phyloP scores from a whole-genome alignment of 306 rosid species.

The Styphnolobium japonicum region DNA sequence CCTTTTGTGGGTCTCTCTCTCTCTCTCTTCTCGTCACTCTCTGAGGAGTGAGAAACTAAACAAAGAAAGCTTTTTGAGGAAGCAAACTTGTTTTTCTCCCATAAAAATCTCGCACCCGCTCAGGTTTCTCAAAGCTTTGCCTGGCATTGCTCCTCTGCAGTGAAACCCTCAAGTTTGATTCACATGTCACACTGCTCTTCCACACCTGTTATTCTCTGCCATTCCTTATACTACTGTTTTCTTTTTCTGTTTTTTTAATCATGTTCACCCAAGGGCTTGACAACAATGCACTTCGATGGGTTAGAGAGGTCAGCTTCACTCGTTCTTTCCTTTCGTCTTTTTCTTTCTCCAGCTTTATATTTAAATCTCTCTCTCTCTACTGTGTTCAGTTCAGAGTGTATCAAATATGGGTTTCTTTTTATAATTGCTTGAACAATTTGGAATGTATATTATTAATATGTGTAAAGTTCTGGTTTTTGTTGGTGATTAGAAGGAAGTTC shows the following conservation, averaged over 20 bases:
- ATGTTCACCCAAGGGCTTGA: conserved; percentile 96
- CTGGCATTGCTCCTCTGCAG: not conserved
- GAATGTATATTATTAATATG: no score
- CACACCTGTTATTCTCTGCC: not conserved
- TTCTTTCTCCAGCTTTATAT: not conserved
- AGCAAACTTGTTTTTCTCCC: conserved; percentile 17
- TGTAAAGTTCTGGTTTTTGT: conserved; percentile 12
- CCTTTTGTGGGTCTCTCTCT: not conserved
- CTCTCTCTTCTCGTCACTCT: not conserved
- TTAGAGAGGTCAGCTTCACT: conserved; percentile 61
- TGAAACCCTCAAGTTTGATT: conserved; percentile 13
- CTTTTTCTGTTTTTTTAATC: conserved; percentile 17
- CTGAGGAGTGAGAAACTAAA: not conserved
- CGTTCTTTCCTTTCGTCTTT: no score
- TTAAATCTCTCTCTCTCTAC: no score
- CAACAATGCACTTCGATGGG: conserved; percentile 86
- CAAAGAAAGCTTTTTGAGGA: conserved; percentile 29
- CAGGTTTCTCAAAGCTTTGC: not conserved
- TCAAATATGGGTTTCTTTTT: conserved; percentile 32
- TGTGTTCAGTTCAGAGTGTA: not conserved
- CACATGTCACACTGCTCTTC: conserved; percentile 16
- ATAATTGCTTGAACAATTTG: no score
- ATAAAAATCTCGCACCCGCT: conserved; percentile 26
- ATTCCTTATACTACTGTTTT: not conserved
- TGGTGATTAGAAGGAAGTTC: conserved; percentile 47